Evolutionary conservation across 306 rosid species (phyloP).

Genomic region (Quercus dentata): DNA sequence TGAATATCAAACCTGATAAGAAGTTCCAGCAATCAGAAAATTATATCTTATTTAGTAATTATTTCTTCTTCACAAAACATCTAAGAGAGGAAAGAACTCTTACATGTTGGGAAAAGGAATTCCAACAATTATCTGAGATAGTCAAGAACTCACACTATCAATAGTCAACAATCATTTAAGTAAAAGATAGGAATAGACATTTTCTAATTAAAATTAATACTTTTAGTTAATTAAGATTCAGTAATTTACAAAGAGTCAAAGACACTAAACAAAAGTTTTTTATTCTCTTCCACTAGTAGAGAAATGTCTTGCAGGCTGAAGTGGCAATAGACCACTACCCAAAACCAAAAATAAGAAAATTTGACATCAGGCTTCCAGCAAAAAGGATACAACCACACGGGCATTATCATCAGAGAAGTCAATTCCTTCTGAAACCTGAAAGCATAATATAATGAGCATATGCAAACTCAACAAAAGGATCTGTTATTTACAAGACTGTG

Average conservation of each 20-base stretch:
- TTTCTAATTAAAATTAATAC: not conserved
- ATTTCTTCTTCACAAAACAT: constrained; percentile 11
- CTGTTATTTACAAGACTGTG: not conserved
- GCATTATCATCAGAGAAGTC: constrained; percentile 96
- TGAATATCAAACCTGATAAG: constrained; percentile 72
- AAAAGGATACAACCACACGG: constrained; percentile 90
- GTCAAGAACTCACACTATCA: constrained; percentile 49
- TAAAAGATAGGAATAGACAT: constrained; percentile 1
- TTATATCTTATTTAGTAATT: not conserved
- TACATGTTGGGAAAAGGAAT: constrained; percentile 96
- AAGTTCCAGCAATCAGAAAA: constrained; percentile 38
- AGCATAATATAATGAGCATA: constrained; percentile 27
- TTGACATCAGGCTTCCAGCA: constrained; percentile 1
- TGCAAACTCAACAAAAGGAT: constrained; percentile 15
- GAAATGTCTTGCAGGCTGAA: constrained; percentile 4
- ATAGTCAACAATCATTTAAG: constrained; percentile 11
- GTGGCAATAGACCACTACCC: constrained; percentile 7
- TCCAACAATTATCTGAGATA: constrained; percentile 84
- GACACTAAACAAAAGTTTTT: not conserved
- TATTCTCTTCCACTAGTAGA: not conserved
- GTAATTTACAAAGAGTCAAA: not conserved
- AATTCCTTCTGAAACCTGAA: constrained; percentile 96
- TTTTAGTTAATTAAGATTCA: not conserved
- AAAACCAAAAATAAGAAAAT: not conserved
- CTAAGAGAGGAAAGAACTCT: constrained; percentile 34